These are phyloP conservation scores for Penicillium brevicompactum DNA, from an alignment of 2,329 filamentous ascomycete genomes.

Conservation along the genomic window DNA sequence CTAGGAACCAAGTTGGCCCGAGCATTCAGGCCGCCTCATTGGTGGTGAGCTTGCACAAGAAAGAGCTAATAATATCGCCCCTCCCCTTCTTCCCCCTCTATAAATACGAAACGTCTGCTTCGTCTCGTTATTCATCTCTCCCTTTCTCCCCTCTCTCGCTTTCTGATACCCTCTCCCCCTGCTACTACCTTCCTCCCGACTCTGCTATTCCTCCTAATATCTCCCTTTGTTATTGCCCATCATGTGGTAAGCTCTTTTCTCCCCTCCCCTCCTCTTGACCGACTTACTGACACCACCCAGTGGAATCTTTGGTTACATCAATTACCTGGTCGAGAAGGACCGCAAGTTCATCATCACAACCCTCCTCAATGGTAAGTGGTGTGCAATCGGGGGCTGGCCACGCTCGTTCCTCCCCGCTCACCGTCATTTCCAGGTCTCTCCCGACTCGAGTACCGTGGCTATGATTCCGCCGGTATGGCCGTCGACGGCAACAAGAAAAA, in stretches of 20 bases:
- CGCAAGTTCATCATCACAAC: slow-evolving; percentile 94
- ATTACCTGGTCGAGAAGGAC: slow-evolving; percentile 99
- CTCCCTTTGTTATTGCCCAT: slow-evolving; percentile 18
- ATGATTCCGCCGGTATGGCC: slow-evolving; percentile 95
- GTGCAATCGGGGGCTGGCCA: background rate
- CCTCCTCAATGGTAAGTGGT: slow-evolving; percentile 77
- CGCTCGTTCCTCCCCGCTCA: slow-evolving; percentile 6
- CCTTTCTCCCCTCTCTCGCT: slow-evolving; percentile 3
- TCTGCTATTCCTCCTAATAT: slow-evolving; percentile 4
- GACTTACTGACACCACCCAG: slow-evolving; percentile 26
- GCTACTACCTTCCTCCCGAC: background rate
- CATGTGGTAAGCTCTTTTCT: slow-evolving; percentile 37
- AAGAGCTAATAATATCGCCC: slow-evolving; percentile 22
- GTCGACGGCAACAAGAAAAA: slow-evolving; percentile 99
- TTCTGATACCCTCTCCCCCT: background rate
- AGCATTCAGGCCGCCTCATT: slow-evolving; percentile 6
- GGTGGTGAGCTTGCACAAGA: slow-evolving; percentile 6
- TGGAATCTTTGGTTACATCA: slow-evolving; percentile 83
- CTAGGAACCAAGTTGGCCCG: slow-evolving; percentile 9
- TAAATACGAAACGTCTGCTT: slow-evolving; percentile 24
- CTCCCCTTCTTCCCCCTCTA: slow-evolving; percentile 24
- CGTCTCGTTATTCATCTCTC: slow-evolving; percentile 8
- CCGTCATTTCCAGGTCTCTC: slow-evolving; percentile 68
- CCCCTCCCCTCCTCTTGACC: background rate
- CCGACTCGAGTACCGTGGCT: slow-evolving; percentile 96